phyloP scores from a whole-genome alignment of 2,329 filamentous ascomycete species.

The Aaosphaeria pasadenensis region DNA sequence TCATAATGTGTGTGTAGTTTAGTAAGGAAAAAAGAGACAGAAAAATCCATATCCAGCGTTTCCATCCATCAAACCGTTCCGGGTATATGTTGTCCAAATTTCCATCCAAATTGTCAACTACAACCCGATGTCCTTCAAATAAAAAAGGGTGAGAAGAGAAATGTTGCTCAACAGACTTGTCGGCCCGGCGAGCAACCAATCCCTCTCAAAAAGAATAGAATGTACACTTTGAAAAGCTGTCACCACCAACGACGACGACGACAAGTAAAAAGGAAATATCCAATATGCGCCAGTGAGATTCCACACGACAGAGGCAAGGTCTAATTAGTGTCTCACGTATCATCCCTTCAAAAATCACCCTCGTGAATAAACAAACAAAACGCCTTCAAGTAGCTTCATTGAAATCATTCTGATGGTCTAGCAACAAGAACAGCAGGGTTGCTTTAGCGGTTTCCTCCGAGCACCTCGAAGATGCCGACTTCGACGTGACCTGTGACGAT shows the following conservation, averaged over 20 bases:
- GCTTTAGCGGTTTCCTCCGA: conserved; percentile 28
- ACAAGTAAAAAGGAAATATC: too few relatives aligned
- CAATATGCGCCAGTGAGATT: too few relatives aligned
- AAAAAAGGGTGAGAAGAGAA: too few relatives aligned
- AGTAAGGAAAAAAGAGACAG: not conserved
- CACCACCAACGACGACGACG: too few relatives aligned
- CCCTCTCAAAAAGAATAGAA: too few relatives aligned
- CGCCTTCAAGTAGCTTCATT: not conserved
- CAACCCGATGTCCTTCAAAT: too few relatives aligned
- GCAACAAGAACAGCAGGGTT: not conserved
- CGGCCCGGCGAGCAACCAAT: too few relatives aligned
- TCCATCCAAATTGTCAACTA: too few relatives aligned
- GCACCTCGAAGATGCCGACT: conserved; percentile 38
- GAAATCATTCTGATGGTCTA: not conserved
- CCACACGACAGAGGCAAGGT: too few relatives aligned
- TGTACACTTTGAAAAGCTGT: too few relatives aligned
- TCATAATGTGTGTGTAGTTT: too few relatives aligned
- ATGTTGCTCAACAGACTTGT: too few relatives aligned
- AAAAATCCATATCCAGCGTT: not conserved
- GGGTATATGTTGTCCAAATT: not conserved
- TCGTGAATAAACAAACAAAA: not conserved
- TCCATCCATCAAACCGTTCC: not conserved
- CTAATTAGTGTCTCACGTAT: not conserved
- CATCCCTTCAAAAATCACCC: not conserved
- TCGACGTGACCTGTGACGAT: conserved; percentile 11